phyloP scores from a whole-genome alignment of 139 green algal genomes.

The Chlorokybus atmophyticus region DNA sequence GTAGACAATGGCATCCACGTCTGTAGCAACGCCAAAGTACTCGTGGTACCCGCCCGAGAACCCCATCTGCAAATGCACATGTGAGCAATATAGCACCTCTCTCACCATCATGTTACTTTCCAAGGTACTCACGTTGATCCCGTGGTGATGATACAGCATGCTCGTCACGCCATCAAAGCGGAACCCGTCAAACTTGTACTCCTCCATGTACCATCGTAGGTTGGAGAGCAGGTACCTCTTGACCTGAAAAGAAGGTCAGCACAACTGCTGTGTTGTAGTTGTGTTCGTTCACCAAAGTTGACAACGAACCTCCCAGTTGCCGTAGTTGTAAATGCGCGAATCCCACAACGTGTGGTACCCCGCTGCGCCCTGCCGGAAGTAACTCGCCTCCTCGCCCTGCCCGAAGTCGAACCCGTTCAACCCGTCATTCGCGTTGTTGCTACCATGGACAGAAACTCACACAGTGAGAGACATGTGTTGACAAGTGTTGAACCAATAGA shows the following conservation, averaged over 20 bases:
- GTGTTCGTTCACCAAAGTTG: too few relatives aligned
- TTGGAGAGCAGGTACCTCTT: slow-evolving; percentile 88
- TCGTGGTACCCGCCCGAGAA: slow-evolving; percentile 75
- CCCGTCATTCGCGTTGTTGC: slow-evolving; percentile 71
- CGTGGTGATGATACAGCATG: slow-evolving; percentile 97
- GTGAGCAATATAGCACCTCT: too few relatives aligned
- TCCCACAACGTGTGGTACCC: slow-evolving; percentile 90
- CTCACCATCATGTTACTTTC: too few relatives aligned
- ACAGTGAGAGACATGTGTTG: too few relatives aligned
- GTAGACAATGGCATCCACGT: slow-evolving; percentile 92
- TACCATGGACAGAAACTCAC: slow-evolving; percentile 11
- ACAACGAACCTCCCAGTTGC: slow-evolving; percentile 46
- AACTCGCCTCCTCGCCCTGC: slow-evolving; percentile 50
- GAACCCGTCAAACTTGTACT: slow-evolving; percentile 91
- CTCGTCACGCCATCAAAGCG: slow-evolving; percentile 89
- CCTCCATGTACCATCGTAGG: slow-evolving; percentile 85
- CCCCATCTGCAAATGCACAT: too few relatives aligned
- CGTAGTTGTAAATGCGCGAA: slow-evolving; percentile 76
- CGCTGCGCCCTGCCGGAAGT: slow-evolving; percentile 66
- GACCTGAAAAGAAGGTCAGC: slow-evolving; percentile 24
- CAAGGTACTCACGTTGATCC: slow-evolving; percentile 47
- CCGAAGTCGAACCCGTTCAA: slow-evolving; percentile 80
- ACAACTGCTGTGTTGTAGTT: not conserved
- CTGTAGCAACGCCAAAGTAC: slow-evolving; percentile 51
- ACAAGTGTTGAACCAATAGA: too few relatives aligned